phyloP scores from a whole-genome alignment of 1,284 basidiomycete genomes.

The Cutaneotrichosporon cyanovorans region DNA sequence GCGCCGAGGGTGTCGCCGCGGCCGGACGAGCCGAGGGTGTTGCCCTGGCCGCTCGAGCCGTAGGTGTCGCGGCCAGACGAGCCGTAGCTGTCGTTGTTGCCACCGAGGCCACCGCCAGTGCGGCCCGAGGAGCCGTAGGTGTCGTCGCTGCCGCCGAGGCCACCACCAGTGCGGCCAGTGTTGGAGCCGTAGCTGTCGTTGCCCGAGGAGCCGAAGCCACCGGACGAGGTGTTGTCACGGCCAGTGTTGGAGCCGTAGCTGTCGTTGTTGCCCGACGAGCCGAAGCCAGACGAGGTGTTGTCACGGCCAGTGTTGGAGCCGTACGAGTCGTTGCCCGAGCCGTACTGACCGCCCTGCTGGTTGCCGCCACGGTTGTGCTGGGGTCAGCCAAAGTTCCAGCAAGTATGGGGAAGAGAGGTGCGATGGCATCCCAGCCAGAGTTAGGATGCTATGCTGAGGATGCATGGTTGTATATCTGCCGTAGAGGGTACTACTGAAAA shows the following conservation, averaged over 20 bases:
- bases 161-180: too few species aligned
- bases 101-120: conserved; percentile 1
- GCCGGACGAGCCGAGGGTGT: conserved; percentile 4
- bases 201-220: conserved; percentile 1
- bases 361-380: conserved; percentile 1
- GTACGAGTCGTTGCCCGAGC: conserved; percentile 5
- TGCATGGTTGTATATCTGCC: too few species aligned
- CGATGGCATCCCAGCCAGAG: too few species aligned
- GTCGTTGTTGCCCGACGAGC: conserved; percentile 2
- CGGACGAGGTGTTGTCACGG: background rate
- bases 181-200: conserved; percentile 7
- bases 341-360: conserved; percentile 1
- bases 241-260: conserved; percentile 4
- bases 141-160: conserved; percentile 2
- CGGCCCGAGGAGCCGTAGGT: conserved; percentile 7
- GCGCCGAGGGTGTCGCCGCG: conserved; percentile 1
- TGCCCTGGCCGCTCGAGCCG: conserved; percentile 4
- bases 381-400: too few species aligned
- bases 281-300: conserved; percentile 3
- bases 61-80: conserved; percentile 1
- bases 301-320: conserved; percentile 6
- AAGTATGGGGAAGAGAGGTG: too few species aligned
- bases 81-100: conserved; percentile 4
- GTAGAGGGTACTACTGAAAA: too few species aligned
- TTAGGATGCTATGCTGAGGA: too few species aligned